These are phyloP conservation scores for Hypseocharis bilobata DNA, from an alignment of 441 rosid species.

Conservation along the genomic window DNA sequence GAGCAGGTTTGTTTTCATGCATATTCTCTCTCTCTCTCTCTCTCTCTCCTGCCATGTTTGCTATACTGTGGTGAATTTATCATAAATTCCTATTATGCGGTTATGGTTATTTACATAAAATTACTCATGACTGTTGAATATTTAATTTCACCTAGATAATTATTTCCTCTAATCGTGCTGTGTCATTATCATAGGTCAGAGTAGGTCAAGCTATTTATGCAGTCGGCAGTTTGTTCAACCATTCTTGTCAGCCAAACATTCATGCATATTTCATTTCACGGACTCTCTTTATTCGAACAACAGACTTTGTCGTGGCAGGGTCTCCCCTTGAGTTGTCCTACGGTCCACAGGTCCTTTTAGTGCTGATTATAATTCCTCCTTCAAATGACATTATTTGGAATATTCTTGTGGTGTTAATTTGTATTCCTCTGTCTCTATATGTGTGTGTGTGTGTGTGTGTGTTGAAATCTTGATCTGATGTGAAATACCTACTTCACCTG, in stretches of 20 bases:
- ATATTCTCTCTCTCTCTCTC: not conserved
- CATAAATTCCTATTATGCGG: not conserved
- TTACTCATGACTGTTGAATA: not conserved
- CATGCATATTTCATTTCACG: conserved; percentile 80
- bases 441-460: not conserved
- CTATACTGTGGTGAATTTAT: not conserved
- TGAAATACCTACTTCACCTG: not conserved
- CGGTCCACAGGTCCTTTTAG: conserved; percentile 60
- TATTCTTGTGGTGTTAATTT: conserved; percentile 3
- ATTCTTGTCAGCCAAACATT: conserved; percentile 79
- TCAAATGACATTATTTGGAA: not conserved
- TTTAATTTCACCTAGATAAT: not conserved
- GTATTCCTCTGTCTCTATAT: conserved; percentile 1
- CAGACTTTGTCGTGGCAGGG: conserved; percentile 47
- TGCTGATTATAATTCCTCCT: conserved; percentile 10
- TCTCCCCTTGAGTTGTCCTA: conserved; percentile 72
- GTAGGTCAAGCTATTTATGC: conserved; percentile 72
- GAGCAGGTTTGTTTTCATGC: conserved; percentile 54
- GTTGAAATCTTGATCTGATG: not conserved
- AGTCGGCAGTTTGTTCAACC: conserved; percentile 71
- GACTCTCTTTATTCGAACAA: conserved; percentile 50
- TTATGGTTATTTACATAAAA: not conserved
- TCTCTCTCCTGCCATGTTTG: not conserved
- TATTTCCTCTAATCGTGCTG: conserved; percentile 11
- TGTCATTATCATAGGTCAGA: conserved; percentile 40